Evolutionary conservation across 306 rosid species (phyloP).

Genomic region (Ormosia semicastrata): DNA sequence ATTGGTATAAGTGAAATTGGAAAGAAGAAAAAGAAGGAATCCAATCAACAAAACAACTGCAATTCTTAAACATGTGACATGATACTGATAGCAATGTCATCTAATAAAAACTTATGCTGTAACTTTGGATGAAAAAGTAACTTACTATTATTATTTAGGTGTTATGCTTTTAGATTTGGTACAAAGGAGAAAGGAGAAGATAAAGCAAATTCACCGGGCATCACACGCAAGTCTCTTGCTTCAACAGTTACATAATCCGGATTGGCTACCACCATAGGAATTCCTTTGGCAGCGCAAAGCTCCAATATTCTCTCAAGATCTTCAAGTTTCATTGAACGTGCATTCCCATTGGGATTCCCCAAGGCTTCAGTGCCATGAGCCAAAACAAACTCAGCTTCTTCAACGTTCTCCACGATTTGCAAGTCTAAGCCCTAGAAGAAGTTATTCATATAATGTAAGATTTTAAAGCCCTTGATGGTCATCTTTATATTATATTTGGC

Average conservation of each 20-base stretch:
- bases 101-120: not conserved
- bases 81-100: not conserved
- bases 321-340: constrained; percentile 64
- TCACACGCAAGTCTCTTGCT: constrained; percentile 80
- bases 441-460: constrained; percentile 9
- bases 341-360: constrained; percentile 68
- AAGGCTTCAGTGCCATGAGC: constrained; percentile 96
- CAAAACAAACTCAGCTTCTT: constrained; percentile 89
- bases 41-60: not conserved
- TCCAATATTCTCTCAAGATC: constrained; percentile 75
- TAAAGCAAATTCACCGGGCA: constrained; percentile 72
- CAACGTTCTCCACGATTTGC: constrained; percentile 72
- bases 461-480: constrained; percentile 7
- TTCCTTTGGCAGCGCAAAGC: constrained; percentile 70
- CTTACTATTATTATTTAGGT: not conserved
- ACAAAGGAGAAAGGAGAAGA: constrained; percentile 12
- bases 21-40: not conserved
- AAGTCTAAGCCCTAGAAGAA: constrained; percentile 71
- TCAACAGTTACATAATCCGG: constrained; percentile 96
- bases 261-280: constrained; percentile 99
- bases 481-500: not conserved
- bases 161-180: not conserved
- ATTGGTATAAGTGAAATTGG: constrained; percentile 17
- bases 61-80: not conserved
- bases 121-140: not conserved